Evolutionary conservation across 108 stramenopile species (phyloP).

Genomic region (Skeletonema potamos): DNA sequence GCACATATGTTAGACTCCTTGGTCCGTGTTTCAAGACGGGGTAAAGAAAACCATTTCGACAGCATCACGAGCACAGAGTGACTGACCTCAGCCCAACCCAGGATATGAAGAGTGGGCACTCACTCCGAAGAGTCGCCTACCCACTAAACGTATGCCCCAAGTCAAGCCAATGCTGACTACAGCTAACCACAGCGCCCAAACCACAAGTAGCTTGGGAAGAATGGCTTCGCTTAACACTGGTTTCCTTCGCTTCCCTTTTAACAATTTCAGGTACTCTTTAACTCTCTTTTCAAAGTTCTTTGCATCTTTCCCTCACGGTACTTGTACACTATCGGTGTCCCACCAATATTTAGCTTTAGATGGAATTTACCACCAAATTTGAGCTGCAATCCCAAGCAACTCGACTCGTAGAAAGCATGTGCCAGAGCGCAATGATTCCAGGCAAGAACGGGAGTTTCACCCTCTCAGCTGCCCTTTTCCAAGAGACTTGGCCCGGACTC

Average conservation of each 20-base stretch:
- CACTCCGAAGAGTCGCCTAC: slow-evolving; percentile 46
- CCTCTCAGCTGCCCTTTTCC: slow-evolving; percentile 91
- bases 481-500: slow-evolving; percentile 81
- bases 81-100: slow-evolving; percentile 59
- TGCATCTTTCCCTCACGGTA: slow-evolving; percentile 95
- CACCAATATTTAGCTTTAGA: slow-evolving; percentile 94
- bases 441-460: slow-evolving; percentile 93
- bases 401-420: slow-evolving; percentile 85
- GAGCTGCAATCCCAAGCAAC: slow-evolving; percentile 97
- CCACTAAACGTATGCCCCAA: slow-evolving; percentile 27
- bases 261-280: slow-evolving; percentile 98
- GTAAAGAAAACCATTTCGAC: slow-evolving; percentile 87
- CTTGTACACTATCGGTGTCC: slow-evolving; percentile 96
- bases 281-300: slow-evolving; percentile 99
- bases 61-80: slow-evolving; percentile 71
- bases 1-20: slow-evolving; percentile 95
- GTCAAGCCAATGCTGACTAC: slow-evolving; percentile 55
- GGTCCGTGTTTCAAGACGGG: slow-evolving; percentile 98
- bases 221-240: slow-evolving; percentile 69
- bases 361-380: slow-evolving; percentile 96
- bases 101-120: slow-evolving; percentile 36
- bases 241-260: slow-evolving; percentile 94
- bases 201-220: slow-evolving; percentile 61
- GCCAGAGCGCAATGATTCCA: slow-evolving; percentile 50
- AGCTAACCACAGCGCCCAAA: slow-evolving; percentile 63